phyloP scores from a whole-genome alignment of 1,284 basidiomycete species.

The Schizopora paradoxa region DNA sequence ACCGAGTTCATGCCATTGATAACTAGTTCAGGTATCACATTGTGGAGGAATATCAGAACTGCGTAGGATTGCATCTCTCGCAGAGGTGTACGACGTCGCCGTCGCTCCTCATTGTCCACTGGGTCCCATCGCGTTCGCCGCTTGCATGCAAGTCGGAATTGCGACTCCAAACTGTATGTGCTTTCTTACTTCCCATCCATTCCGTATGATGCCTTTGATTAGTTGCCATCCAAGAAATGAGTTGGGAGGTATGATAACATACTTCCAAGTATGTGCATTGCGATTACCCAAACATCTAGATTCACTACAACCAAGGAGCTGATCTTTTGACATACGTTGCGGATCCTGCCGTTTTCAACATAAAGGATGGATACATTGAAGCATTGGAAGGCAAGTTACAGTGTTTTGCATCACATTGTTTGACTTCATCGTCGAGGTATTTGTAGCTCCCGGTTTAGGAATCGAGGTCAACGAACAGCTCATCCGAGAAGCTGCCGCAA shows the following conservation, averaged over 20 bases:
- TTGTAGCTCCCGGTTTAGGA: constrained; percentile 58
- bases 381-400: constrained; percentile 40
- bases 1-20: background rate
- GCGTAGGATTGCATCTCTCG: constrained; percentile 61
- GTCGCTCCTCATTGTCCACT: constrained; percentile 60
- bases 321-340: constrained; percentile 66
- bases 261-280: background rate
- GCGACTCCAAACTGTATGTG: constrained; percentile 49
- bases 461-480: constrained; percentile 63
- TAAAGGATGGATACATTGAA: constrained; percentile 56
- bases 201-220: background rate
- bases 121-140: constrained; percentile 71
- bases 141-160: constrained; percentile 56
- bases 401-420: too few species aligned
- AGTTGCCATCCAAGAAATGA: constrained; percentile 68
- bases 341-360: constrained; percentile 54
- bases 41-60: constrained; percentile 74
- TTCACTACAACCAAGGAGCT: constrained; percentile 69
- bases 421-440: background rate
- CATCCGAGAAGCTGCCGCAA: constrained; percentile 46
- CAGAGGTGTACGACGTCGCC: constrained; percentile 64
- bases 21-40: constrained; percentile 43
- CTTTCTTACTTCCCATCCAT: background rate
- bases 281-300: constrained; percentile 33
- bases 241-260: constrained; percentile 41